Evolutionary conservation across 2,329 filamentous ascomycete genomes (phyloP), one percentile per base, ranked within the genome.

Genomic region (Nakataea oryzae): DNA sequence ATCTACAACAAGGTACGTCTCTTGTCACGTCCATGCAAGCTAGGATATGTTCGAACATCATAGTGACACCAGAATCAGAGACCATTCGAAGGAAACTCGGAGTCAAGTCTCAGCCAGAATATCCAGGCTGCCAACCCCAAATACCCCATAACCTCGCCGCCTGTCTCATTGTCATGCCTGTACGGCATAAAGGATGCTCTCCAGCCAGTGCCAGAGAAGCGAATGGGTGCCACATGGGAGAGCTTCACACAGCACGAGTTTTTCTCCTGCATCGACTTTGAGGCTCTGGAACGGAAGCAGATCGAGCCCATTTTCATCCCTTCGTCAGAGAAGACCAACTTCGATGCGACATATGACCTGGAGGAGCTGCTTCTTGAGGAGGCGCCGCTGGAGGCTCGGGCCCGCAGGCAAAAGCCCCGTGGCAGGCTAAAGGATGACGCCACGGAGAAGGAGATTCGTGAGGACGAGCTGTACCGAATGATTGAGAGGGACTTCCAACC

Each of bases 311-410:
- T 97, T 3, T 99, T 99, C 72, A 84, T 89, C 26, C 95, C 95
- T 0, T 96, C 93, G 0, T 93, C 91, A 62, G 95, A 97, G 59
- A 99, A 99, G 82, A 97, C 95, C 3, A 99, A 99, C 73, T 99
- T 99, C 67, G 95, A 99, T 74, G 95, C 95, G 5, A 99, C 95
- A 0, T 97, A 99, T 72, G 95, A 99, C 74, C 78, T 99, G 60
- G 95, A 99, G 72, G 95, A 99, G 73, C 75, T 99, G 26, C 77
- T 99, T 2, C 76, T 99, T 57, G 95, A 99, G 74, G 95, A 99
- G 73, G 95, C 95, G 14, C 95, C 95, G 1, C 78, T 99, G 6
- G 95, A 99, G 74, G 95, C 95, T 62, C 83, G 95, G 70, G 92
- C 95, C 60, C 85, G 95, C 67, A 87, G 93, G 71, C 95, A 97